Evolutionary conservation across 495 filamentous ascomycete genomes (phyloP).

Genomic region (Daldinia caldariorum): DNA sequence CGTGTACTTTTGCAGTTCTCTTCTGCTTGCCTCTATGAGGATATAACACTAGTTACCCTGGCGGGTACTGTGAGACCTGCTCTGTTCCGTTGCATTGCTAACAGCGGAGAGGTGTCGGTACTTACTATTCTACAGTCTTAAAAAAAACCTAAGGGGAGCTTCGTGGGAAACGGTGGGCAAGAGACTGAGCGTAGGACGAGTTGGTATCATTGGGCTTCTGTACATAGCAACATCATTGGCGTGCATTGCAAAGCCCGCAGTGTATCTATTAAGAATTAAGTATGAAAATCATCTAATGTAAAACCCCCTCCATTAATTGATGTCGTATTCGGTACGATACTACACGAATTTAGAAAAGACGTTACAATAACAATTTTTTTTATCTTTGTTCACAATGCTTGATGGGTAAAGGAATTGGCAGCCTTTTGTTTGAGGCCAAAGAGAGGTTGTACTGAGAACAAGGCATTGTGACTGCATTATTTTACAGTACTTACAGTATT

Average conservation of each 20-base stretch:
- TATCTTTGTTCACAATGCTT: not conserved
- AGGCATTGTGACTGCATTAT: not conserved
- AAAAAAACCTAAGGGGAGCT: slow-evolving; percentile 23
- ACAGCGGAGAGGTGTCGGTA: slow-evolving; percentile 21
- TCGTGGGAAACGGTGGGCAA: slow-evolving; percentile 18
- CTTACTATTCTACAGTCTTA: slow-evolving; percentile 24
- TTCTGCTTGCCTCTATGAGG: slow-evolving; percentile 23
- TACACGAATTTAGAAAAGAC: not conserved
- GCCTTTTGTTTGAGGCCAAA: not conserved
- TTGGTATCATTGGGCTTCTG: slow-evolving; percentile 29
- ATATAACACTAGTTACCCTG: slow-evolving; percentile 10
- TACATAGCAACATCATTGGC: slow-evolving; percentile 38
- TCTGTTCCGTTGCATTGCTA: slow-evolving; percentile 30
- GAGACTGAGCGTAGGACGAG: slow-evolving; percentile 36
- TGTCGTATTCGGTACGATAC: slow-evolving; percentile 1
- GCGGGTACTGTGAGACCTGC: slow-evolving; percentile 5
- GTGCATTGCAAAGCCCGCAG: slow-evolving; percentile 18
- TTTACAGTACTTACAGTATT: too few relatives aligned
- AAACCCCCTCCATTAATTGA: not conserved
- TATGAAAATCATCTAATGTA: slow-evolving; percentile 21
- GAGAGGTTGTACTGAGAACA: not conserved
- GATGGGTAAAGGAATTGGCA: not conserved
- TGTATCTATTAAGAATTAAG: slow-evolving; percentile 21
- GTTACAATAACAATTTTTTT: not conserved
- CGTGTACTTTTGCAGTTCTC: slow-evolving; percentile 34